Evolutionary conservation across 2,329 filamentous ascomycete species (phyloP), one percentile per base, ranked within the genome.

Genomic region (Cordyceps fumosorosea): DNA sequence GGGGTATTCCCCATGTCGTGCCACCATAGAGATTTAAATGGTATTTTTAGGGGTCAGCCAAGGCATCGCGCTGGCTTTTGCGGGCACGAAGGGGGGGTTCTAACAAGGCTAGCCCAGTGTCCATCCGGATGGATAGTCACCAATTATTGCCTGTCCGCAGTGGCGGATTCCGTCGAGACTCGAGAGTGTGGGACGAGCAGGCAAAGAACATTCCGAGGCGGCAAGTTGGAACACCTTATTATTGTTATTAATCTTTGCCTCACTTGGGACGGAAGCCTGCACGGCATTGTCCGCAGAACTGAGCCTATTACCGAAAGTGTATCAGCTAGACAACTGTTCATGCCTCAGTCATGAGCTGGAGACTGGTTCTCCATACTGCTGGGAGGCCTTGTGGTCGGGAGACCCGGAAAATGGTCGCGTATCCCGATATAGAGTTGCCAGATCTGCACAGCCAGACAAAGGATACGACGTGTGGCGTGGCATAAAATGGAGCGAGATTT

Each of bases 351-450:
- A 7, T 7, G 29, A 7, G 29, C 29, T 4, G 6, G 3, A 29
- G 29, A 29, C 29, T 29, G 29, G 29, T 29, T 1, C 5, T 29
- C 29, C 8, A 7, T 29, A 10, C 6, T 37, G 2, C 34, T 37
- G 34, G 34, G 1, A 37, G 34, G 34, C 11, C 34, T 37, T 14
- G 34, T 37, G 34, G 8, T 37, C 34, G 34, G 34, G 34, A 37
- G 34, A 37, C 34, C 34, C 34, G 34, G 34, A 37, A 14, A 53
- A 20, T 18, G 42, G 16, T 56, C 42, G 20, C 52, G 59, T 62
- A 62, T 62, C 59, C 52, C 59, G 59, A 62, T 62, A 56, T 62
- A 62, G 59, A 61, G 42, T 62, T 32, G 22, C 20, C 29, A 62
- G 59, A 62, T 62, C 52, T 62, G 32, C 59, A 56, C 42, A 50